Conservation (phyloP, 2,329 filamentous ascomycete species). For the Penicillium sp. region DNA sequence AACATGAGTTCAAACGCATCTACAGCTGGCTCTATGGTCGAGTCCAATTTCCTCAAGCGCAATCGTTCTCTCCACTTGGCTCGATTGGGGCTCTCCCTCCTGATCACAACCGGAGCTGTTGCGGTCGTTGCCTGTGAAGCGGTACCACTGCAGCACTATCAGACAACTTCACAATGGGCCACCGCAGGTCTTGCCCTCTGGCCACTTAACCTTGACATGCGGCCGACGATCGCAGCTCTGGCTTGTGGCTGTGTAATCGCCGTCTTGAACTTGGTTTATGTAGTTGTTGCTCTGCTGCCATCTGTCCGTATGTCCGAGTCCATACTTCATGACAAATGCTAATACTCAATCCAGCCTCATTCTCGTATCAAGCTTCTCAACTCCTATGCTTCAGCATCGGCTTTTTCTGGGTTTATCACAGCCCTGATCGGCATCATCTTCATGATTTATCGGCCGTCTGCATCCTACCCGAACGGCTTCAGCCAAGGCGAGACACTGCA, state of each 20-base stretch:
- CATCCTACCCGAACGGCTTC: conserved; percentile 33
- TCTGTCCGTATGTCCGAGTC: conserved; percentile 32
- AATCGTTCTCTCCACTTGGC: conserved; percentile 35
- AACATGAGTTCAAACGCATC: conserved; percentile 33
- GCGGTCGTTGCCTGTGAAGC: conserved; percentile 40
- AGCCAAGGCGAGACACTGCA: conserved; percentile 39
- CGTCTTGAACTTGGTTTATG: conserved; percentile 35
- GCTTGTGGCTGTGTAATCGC: conserved; percentile 40
- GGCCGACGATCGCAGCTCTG: conserved; percentile 41
- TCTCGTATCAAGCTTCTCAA: conserved; percentile 39
- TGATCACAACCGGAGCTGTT: conserved; percentile 33
- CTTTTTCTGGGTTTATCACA: conserved; percentile 39
- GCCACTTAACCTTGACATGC: conserved; percentile 45
- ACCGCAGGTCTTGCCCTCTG: conserved; percentile 41
- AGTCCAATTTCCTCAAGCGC: conserved; percentile 38
- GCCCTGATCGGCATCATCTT: conserved; percentile 36
- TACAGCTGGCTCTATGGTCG: conserved; percentile 34
- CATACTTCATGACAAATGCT: background rate
- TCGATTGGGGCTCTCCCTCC: conserved; percentile 36
- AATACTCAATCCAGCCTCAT: conserved; percentile 30
- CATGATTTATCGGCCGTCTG: conserved; percentile 34
- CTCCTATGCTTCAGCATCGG: conserved; percentile 34
- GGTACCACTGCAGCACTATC: conserved; percentile 43
- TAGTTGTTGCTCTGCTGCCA: conserved; percentile 34
- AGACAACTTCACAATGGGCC: conserved; percentile 37